Base-by-base conservation (phyloP, 345 rosid species). In the Brassica nigra region DNA sequence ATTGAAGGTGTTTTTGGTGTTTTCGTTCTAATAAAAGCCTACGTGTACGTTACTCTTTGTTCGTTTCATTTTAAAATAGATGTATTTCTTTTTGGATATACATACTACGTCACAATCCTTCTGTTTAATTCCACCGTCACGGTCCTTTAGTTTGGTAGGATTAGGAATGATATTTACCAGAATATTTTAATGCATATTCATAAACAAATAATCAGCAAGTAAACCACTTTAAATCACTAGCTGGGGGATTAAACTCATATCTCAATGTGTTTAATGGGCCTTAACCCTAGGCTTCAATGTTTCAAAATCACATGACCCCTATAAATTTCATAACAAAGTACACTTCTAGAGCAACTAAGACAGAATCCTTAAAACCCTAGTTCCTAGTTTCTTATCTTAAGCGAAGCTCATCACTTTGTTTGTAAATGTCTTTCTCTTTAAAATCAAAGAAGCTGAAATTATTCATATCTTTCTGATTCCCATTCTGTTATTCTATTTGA, bases 1-100 rank as follows among this genome's bases (percentile, higher is more conserved):
- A 47, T 52, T 55, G 63, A 68, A 76, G 74, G 7, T 52, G 28
- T 11, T 2, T 74, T 27, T 55, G 29, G 5, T 34, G 55, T 74
- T 65, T 55, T 8, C 59, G 8, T 54, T 54, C 23, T 15, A 54
- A 54, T 15, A 54, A 54, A 54, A 54, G 20, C 59, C 59, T 54
- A 16, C 58, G 20, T 52, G 4, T 47, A 47, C 2, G 20, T 52
- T n/a, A n/a, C 57, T 8, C 18, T 6, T 52, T 52, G 23, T 52
- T 52, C 18, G 23, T 15, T 54, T 54, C 23, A 54, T 16, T 15
- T 47, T 0, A 52, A 52, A 52, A 5, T n/a, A n/a, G 15, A 52
- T 52, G 20, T 52, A 52, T 2, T 9, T 69, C 74, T 31, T 66
- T 68, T 69, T 68, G 52, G 62, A 44, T 12, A 34, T 54, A 2